These are phyloP conservation scores for Eucalyptus victrix DNA, from an alignment of 345 rosid species.

Conservation along the genomic window DNA sequence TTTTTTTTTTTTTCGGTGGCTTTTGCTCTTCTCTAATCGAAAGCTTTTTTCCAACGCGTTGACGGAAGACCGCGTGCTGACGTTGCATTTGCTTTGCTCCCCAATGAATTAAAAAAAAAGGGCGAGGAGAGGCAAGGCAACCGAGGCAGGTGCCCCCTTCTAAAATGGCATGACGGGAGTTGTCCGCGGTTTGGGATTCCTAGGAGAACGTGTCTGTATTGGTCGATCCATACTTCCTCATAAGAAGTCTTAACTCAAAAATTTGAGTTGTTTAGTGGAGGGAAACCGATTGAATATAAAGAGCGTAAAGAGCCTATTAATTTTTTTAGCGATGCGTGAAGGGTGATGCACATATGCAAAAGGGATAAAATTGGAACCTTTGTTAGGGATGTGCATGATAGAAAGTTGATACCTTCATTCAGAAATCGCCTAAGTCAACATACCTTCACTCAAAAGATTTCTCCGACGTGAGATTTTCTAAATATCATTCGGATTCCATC, in stretches of 20 bases:
- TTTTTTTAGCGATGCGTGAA: neutral
- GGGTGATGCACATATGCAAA: neutral
- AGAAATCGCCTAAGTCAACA: too few relatives aligned
- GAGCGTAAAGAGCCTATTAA: fast-evolving
- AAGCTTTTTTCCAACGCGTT: neutral
- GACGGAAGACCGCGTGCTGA: neutral
- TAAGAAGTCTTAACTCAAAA: neutral
- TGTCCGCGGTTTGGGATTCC: too few relatives aligned
- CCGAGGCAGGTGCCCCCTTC: neutral
- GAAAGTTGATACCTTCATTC: too few relatives aligned
- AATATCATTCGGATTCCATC: too few relatives aligned
- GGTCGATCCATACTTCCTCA: neutral
- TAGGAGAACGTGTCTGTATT: neutral
- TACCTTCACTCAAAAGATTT: too few relatives aligned
- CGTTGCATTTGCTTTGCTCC: neutral
- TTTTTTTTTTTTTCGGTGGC: too few relatives aligned
- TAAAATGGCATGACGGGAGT: neutral
- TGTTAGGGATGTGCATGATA: too few relatives aligned
- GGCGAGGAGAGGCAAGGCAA: neutral
- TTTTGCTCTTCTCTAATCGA: neutral
- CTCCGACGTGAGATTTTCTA: neutral
- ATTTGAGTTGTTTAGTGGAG: fast-evolving
- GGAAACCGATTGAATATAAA: neutral
- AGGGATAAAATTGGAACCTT: fast-evolving
- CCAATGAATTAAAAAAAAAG: neutral